Percentiles rank a stretch among this genome's conserved stretches.
Conservation (phyloP, 176 grass and related monocot genomes). For the Miscanthus lutarioriparius region DNA sequence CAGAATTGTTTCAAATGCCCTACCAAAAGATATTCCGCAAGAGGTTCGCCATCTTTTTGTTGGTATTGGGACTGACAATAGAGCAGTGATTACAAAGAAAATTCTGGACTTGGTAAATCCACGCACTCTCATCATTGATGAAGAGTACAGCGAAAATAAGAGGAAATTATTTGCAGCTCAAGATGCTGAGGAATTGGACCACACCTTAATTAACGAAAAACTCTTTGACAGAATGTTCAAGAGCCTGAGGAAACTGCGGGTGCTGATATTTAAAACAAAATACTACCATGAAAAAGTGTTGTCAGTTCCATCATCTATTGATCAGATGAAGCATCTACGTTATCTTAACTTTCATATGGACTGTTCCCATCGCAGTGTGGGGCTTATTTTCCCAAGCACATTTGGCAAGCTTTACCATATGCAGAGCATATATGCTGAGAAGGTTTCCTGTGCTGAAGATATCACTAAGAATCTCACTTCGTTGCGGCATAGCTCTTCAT, state of each 20-base stretch:
- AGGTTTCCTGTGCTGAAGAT: not conserved
- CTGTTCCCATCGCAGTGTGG: rapidly evolving
- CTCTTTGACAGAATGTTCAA: not conserved
- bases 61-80: too few species aligned
- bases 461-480: not conserved
- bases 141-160: not conserved
- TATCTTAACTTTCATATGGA: not conserved
- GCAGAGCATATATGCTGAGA: conserved; percentile 4
- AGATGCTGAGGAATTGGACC: too few species aligned
- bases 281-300: not conserved
- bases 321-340: conserved; percentile 35
- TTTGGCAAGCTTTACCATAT: conserved; percentile 46
- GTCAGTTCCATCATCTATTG: conserved; percentile 23
- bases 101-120: not conserved
- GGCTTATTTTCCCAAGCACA: conserved; percentile 20
- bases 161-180: not conserved
- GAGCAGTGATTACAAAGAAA: not conserved
- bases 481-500: not conserved
- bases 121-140: not conserved
- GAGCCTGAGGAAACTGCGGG: conserved; percentile 22
- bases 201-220: not conserved
- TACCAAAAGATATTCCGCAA: not conserved
- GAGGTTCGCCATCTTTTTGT: conserved; percentile 6
- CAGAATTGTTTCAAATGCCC: not conserved
- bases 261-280: not conserved